These are phyloP conservation scores for Phlyctochytrium arcticum DNA, from an alignment of 192 early-diverging fungal species.

Conservation along the genomic window DNA sequence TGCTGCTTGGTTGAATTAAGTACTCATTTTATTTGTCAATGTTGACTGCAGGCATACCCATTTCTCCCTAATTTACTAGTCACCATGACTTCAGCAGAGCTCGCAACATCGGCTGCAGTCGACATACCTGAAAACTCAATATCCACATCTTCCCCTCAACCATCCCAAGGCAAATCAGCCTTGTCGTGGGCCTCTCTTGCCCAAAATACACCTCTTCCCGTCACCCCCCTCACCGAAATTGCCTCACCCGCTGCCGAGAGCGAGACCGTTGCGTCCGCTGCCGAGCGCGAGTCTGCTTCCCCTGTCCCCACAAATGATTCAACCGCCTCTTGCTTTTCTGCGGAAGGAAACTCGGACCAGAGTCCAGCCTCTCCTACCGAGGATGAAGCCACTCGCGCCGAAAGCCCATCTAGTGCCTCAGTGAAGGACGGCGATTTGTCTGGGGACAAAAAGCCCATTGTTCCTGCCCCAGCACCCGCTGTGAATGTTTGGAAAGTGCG, in stretches of 20 bases:
- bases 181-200: not conserved
- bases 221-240: not conserved
- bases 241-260: not conserved
- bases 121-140: no score
- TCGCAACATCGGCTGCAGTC: no score
- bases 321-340: not conserved
- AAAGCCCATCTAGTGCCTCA: not conserved
- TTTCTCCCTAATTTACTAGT: no score
- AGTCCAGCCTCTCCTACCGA: not conserved
- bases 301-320: not conserved
- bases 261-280: no score
- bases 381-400: not conserved
- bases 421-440: not conserved
- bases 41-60: no score
- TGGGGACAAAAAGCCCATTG: conserved; percentile 9
- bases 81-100: no score
- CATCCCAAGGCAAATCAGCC: no score
- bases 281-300: no score
- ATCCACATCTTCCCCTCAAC: no score
- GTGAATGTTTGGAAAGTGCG: conserved; percentile 56
- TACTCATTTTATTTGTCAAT: no score
- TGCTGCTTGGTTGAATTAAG: no score
- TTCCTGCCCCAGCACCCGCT: conserved; percentile 21
- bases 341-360: not conserved
- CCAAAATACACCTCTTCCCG: not conserved